Conservation (phyloP, 148 eudicot species). For the Silene conica region DNA sequence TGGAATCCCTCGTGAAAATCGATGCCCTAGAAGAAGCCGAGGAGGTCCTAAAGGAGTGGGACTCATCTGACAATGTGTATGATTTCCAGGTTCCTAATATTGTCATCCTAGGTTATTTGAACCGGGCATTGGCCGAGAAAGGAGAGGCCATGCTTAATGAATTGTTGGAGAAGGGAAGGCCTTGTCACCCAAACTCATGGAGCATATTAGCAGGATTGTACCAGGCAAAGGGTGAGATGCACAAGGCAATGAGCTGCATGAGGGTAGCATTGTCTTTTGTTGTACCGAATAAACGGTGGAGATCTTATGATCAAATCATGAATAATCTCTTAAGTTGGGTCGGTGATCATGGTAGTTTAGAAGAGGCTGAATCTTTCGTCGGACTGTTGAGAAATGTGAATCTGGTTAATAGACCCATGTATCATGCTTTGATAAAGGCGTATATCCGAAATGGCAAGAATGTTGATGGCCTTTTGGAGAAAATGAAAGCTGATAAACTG, state of each 20-base stretch:
- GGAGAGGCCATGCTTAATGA: slow-evolving; percentile 57
- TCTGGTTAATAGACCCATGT: slow-evolving; percentile 49
- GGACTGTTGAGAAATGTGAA: slow-evolving; percentile 37
- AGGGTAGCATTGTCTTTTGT: slow-evolving; percentile 41
- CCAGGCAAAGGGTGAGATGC: slow-evolving; percentile 47
- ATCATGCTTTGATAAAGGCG: slow-evolving; percentile 48
- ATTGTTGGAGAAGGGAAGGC: slow-evolving; percentile 36
- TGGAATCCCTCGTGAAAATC: slow-evolving; percentile 60
- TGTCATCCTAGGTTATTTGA: slow-evolving; percentile 42
- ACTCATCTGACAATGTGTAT: slow-evolving; percentile 59
- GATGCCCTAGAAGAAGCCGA: slow-evolving; percentile 64
- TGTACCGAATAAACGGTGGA: slow-evolving; percentile 48
- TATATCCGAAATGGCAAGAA: slow-evolving; percentile 44
- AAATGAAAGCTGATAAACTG: slow-evolving; percentile 53
- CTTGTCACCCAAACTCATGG: slow-evolving; percentile 50
- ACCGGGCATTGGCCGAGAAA: slow-evolving; percentile 48
- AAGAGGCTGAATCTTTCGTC: slow-evolving; percentile 58
- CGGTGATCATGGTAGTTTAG: slow-evolving; percentile 45
- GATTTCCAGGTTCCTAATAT: slow-evolving; percentile 60
- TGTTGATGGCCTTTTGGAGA: slow-evolving; percentile 37
- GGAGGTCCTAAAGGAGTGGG: slow-evolving; percentile 70
- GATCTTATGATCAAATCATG: slow-evolving; percentile 38
- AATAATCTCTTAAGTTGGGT: slow-evolving; percentile 41
- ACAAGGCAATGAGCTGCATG: slow-evolving; percentile 46
- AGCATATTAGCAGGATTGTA: slow-evolving; percentile 47